phyloP scores from a whole-genome alignment of 495 filamentous ascomycete genomes.

The Aspergillus sclerotiicarbonarius region DNA sequence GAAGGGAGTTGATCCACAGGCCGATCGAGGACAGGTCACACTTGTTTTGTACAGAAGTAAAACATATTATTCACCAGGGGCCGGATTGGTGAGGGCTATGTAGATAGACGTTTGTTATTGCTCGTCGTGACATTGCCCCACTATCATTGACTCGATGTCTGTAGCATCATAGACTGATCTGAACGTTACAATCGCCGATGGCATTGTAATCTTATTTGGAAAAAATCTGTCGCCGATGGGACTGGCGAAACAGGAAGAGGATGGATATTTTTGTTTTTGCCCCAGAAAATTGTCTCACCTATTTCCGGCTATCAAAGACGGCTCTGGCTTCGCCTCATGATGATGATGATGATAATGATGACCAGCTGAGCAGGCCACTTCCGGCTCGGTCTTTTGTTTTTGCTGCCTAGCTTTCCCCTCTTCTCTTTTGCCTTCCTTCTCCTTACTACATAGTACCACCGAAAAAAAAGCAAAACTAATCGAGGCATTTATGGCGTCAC shows the following conservation, averaged over 20 bases:
- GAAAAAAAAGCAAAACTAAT: background rate
- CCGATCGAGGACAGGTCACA: background rate
- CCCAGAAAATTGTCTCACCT: constrained; percentile 1
- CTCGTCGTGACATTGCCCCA: background rate
- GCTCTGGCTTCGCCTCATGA: background rate
- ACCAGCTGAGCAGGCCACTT: background rate
- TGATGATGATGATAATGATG: background rate
- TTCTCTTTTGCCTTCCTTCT: background rate
- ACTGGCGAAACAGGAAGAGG: background rate
- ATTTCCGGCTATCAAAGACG: background rate
- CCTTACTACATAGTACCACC: background rate
- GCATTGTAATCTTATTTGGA: no score
- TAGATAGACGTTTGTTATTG: background rate
- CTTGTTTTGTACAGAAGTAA: background rate
- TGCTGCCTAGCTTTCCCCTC: background rate
- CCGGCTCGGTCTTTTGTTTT: background rate
- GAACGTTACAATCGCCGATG: background rate
- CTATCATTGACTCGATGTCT: background rate
- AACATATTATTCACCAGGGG: background rate
- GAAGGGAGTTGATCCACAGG: background rate
- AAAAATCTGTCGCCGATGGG: background rate
- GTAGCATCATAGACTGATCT: constrained; percentile 1
- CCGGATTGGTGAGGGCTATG: no score
- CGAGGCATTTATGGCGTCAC: constrained; percentile 9
- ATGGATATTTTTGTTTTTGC: background rate